Evolutionary conservation across 2,329 filamentous ascomycete genomes (phyloP), one percentile per base, ranked within the genome.

Genomic region (Fusarium mangiferae): DNA sequence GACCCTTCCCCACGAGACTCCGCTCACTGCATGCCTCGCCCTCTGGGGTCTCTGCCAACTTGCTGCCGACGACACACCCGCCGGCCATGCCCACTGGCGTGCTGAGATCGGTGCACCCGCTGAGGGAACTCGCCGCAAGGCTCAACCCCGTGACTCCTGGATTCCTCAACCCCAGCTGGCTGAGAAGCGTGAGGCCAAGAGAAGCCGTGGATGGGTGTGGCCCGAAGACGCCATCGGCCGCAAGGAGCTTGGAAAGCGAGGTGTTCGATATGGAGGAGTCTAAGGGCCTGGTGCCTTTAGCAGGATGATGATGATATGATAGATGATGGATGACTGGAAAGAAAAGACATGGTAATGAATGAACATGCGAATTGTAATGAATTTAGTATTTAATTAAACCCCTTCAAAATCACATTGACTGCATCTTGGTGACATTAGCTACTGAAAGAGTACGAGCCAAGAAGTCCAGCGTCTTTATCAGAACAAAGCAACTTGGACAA

Each of bases 21-120:
- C 87, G 62, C 86, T 94, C 77, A 94, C 93, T 0, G 92, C 92
- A 18, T 90, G 90, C 70, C 86, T 95, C 13, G 93, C 93, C 2
- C 88, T 95, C 39, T 95, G 92, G 92, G 94, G 92, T 58, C 84
- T 95, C 44, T 94, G 93, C 82, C 91, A 92, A 86, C 85, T 94
- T 54, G 91, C 91, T 30, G 86, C 88, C 72, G 88, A 90, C 71
- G 85, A 87, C 5, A 83, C 88, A 10, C 86, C 87, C 6, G 44
- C 69, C 18, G 89, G 89, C 24, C 90, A 93, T 61, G 84, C 87
- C 74, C 78, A 86, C 70, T 95, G 91, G 91, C 88, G 86, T 78
- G 85, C 90, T 68, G 92, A 94, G 76, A 93, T 95, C 74, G 93
- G 93, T 1, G 92, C 91, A 0, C 93, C 93, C 1, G 92, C 91